phyloP scores from a whole-genome alignment of 768 basidiomycete genomes.

The Daedalea quercina region DNA sequence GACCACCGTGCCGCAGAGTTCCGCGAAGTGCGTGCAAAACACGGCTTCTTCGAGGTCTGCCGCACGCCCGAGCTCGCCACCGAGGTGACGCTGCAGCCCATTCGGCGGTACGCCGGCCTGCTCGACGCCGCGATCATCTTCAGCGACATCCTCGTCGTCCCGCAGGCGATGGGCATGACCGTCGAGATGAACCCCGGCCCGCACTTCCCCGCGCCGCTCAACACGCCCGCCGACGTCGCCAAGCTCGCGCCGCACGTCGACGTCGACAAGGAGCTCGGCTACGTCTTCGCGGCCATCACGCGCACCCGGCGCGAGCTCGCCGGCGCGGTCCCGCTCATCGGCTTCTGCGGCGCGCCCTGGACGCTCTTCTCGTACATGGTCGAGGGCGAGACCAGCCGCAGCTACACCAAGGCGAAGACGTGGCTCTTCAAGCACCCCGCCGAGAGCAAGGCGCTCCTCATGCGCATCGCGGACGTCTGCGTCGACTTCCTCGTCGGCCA shows the following conservation, averaged over 20 bases:
- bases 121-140: conserved; percentile 98
- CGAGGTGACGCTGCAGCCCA: conserved; percentile 90
- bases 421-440: conserved; percentile 92
- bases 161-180: conserved; percentile 96
- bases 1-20: conserved; percentile 49
- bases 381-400: conserved; percentile 91
- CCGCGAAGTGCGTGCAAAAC: conserved; percentile 71
- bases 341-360: conserved; percentile 98
- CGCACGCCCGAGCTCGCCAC: conserved; percentile 85
- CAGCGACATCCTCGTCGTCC: conserved; percentile 95
- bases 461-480: conserved; percentile 81
- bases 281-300: conserved; percentile 91
- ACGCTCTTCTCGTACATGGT: conserved; percentile 98
- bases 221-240: conserved; percentile 63
- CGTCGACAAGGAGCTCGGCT: conserved; percentile 79
- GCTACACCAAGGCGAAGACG: conserved; percentile 83
- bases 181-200: conserved; percentile 93
- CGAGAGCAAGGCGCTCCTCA: conserved; percentile 71
- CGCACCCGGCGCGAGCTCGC: conserved; percentile 71
- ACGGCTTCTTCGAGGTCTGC: conserved; percentile 96
- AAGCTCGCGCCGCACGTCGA: conserved; percentile 61
- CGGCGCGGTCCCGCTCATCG: conserved; percentile 92
- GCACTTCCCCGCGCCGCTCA: conserved; percentile 79
- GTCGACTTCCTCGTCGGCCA: conserved; percentile 90
- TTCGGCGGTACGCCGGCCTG: conserved; percentile 77